Evolutionary conservation across 768 basidiomycete genomes (phyloP).

Genomic region (Leccinum truebloodii): DNA sequence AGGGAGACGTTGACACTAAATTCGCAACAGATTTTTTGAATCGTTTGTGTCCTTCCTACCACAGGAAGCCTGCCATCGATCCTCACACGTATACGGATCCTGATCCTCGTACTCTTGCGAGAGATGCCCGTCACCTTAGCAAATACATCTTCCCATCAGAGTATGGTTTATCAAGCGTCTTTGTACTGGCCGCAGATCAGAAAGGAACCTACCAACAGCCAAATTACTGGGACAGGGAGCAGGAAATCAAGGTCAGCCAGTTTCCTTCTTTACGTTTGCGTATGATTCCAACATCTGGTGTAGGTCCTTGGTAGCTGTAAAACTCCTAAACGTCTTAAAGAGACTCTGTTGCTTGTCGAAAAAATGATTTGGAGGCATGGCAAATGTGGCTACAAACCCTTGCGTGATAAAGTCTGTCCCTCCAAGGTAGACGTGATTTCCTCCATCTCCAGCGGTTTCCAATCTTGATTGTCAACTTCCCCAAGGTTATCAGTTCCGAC

Average conservation of each 20-base stretch:
- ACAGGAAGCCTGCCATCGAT: conserved; percentile 30
- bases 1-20: not conserved
- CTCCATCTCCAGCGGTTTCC: not conserved
- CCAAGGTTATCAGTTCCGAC: conserved; percentile 42
- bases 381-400: conserved; percentile 65
- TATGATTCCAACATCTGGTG: not conserved
- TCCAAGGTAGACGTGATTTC: conserved; percentile 56
- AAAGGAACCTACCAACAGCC: conserved; percentile 39
- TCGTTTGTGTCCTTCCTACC: conserved; percentile 46
- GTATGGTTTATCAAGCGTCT: conserved; percentile 65
- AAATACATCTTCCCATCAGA: conserved; percentile 89
- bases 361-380: conserved; percentile 65
- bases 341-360: conserved; percentile 52
- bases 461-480: not conserved
- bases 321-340: conserved; percentile 74
- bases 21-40: conserved; percentile 62
- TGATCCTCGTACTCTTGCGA: conserved; percentile 47
- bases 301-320: conserved; percentile 50
- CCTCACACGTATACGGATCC: conserved; percentile 41
- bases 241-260: conserved; percentile 62
- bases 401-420: conserved; percentile 68
- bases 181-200: conserved; percentile 32
- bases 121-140: conserved; percentile 60
- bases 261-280: conserved; percentile 1
- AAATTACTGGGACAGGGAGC: conserved; percentile 62